A percentile compares a stretch with the other conserved stretches of the same genome.
phyloP scores from a whole-genome alignment of 2,329 filamentous ascomycete species.

The Fusarium pilosicola region DNA sequence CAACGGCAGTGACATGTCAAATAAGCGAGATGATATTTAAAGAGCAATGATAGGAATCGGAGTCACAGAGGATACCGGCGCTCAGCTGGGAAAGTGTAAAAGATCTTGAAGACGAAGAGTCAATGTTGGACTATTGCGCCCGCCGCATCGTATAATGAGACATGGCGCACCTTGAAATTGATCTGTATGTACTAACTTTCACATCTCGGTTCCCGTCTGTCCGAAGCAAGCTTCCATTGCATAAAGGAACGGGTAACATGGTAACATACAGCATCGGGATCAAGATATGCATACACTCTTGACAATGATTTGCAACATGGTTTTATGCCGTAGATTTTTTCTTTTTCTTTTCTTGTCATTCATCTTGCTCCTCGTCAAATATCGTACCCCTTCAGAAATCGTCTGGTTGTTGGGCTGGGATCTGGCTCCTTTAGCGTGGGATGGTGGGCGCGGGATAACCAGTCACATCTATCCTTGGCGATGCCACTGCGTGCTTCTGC shows the following conservation, averaged over 20 bases:
- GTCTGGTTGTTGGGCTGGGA: conserved; percentile 15
- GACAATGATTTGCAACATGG: conserved; percentile 4
- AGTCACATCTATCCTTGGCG: conserved; percentile 28
- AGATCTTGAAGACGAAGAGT: background rate
- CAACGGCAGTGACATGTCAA: background rate
- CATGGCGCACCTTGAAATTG: conserved; percentile 22
- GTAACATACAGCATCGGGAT: background rate
- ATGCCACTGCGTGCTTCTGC: conserved; percentile 23
- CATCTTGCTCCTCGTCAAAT: background rate
- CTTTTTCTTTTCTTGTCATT: background rate
- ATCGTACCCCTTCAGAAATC: background rate
- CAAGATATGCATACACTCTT: conserved; percentile 1
- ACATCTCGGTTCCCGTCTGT: conserved; percentile 9
- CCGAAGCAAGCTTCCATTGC: background rate
- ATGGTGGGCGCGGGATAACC: conserved; percentile 20
- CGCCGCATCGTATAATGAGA: conserved; percentile 18
- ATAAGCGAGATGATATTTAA: background rate
- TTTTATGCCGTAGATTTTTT: conserved; percentile 7
- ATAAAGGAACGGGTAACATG: background rate
- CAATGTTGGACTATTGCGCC: background rate
- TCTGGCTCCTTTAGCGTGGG: conserved; percentile 13
- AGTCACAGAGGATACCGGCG: background rate
- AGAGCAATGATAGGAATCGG: background rate
- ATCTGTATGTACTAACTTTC: background rate
- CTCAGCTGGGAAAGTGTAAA: background rate